Base-by-base conservation (phyloP, 352 stramenopile species). In the Pythium dissimile region DNA sequence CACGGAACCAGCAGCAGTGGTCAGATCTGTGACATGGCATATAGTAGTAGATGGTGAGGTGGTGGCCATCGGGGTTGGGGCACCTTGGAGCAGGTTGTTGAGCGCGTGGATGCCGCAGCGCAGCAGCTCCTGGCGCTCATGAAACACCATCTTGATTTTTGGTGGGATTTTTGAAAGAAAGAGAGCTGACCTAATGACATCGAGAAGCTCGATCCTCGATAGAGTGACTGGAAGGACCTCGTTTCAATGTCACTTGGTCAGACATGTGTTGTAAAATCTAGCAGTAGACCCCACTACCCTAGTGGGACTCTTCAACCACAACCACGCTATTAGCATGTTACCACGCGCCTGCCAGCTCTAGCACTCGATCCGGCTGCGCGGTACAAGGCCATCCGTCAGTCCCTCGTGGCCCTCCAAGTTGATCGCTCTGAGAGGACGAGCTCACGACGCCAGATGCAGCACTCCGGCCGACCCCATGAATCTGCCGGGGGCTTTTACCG, bases 41-140 rank as follows among this genome's bases (percentile, higher is more conserved):
- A 26, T 11, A 15, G 13, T 26, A 21, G 4, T 5, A 45, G n/a
- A n/a, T n/a, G n/a, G n/a, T n/a, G n/a, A n/a, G n/a, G n/a, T n/a
- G n/a, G n/a, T n/a, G n/a, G n/a, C n/a, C n/a, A n/a, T n/a, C n/a
- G n/a, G n/a, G n/a, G n/a, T n/a, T n/a, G n/a, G 15, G 49, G 11
- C 53, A 86, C 81, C 74, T 67, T 92, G 84, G 2, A 94, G 66
- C 21, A 82, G 62, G 62, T 91, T 92, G 68, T 94, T 94, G 44
- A 92, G 66, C 42, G 84, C 82, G 55, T 94, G 84, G 44, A 94
- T 71, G 12, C 80, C 84, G 54, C 84, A 94, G 53, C 81, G 78
- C 43, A 86, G 80, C 37, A 89, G 72, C 66, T 72, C 68, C 66
- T 94, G 84, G 23, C 52, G 68, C 62, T 94, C 84, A 34, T 94